A percentile compares a stretch with the other conserved stretches of the same genome.
Conservation (phyloP, 257 asterid genomes). For the Misopates orontium region DNA sequence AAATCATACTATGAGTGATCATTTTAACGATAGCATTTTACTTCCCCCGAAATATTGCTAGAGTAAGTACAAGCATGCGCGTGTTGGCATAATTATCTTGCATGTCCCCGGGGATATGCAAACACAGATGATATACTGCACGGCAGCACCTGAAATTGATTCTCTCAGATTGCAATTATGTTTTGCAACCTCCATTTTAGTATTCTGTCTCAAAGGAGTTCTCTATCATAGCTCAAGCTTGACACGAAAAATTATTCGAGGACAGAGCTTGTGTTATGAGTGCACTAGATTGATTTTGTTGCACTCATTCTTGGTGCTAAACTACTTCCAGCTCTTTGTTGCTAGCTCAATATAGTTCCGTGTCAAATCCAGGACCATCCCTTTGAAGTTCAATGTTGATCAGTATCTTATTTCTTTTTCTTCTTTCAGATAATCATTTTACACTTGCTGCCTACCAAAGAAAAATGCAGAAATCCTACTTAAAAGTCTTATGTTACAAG, state of each 20-base stretch:
- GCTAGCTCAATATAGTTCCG: background rate
- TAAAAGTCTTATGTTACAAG: no score
- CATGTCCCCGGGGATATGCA: background rate
- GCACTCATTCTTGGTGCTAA: background rate
- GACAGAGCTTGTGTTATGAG: background rate
- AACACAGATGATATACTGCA: background rate
- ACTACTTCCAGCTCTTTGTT: background rate
- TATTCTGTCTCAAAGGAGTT: background rate
- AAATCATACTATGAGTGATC: background rate
- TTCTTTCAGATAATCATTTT: background rate
- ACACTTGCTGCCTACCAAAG: background rate
- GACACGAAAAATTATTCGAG: background rate
- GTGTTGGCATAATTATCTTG: background rate
- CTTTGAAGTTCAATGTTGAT: slow-evolving; percentile 2
- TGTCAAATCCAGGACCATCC: background rate
- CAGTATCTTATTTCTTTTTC: background rate
- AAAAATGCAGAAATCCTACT: background rate
- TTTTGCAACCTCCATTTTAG: background rate
- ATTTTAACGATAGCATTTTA: background rate
- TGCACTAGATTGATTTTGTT: background rate
- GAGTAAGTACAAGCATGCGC: background rate
- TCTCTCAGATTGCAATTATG: background rate
- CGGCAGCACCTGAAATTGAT: background rate
- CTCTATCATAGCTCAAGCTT: background rate
- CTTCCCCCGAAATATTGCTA: background rate